Base-by-base conservation (phyloP, 306 rosid genomes). In the Begonia peltatifolia region DNA sequence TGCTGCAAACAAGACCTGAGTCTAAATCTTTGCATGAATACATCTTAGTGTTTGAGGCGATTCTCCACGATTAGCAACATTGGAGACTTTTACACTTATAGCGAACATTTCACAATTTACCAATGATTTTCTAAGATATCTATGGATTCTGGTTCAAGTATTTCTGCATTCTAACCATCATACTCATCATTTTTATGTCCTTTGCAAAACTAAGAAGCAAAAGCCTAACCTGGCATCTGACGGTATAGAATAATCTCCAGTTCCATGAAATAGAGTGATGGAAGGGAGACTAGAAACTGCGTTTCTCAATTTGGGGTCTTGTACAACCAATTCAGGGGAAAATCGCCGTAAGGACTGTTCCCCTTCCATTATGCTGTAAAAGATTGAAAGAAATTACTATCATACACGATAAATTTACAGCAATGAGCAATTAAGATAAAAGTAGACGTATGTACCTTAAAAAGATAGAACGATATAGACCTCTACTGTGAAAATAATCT, bases 301-400 rank as follows among this genome's bases (percentile, higher is more conserved):
- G 64, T 76, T 68, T 59, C 67, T 76, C 63, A 76, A 15, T 53
- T 82, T 78, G 12, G 80, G 87, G 66, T 80, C 84, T 68, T 82
- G 84, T 54, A 82, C 73, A 72, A 80, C 47, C 63, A 85, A 60
- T 76, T 89, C 97, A 9, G 97, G 97, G 54, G 97, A 89, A 69
- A 75, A 89, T 54, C 68, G 76, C n/a, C 44, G 70, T 58, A 89
- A 67, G 46, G 89, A 79, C 63, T 84, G 74, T 64, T 84, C 95
- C 62, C 94, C 97, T 82, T 89, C 97, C 95, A 89, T 82, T 76
- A 89, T 89, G 67, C 97, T 89, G 81, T 35, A 67, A 54, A n/a
- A 68, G 38, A 68, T 50, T 30, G 38, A 30, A 30, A 6, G 30
- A 68, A 68, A 50, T 25, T 11, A 59, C 48, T 47, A 65, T 69